phyloP scores from a whole-genome alignment of 495 filamentous ascomycete genomes.

The Penicillium macrosclerotiorum region DNA sequence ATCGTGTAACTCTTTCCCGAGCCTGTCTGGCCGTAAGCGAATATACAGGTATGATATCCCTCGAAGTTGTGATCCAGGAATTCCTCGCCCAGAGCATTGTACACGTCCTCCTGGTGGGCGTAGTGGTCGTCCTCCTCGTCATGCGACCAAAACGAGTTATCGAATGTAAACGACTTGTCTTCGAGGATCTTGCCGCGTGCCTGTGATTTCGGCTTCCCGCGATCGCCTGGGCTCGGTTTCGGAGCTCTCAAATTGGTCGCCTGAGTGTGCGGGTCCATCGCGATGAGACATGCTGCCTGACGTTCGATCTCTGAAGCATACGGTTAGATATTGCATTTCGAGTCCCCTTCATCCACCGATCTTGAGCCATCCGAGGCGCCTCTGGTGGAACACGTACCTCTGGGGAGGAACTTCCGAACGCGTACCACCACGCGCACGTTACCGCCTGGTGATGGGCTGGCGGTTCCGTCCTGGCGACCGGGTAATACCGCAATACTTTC shows the following conservation, averaged over 20 bases:
- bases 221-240: slow-evolving; percentile 60
- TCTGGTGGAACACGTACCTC: slow-evolving; percentile 63
- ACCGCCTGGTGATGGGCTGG: slow-evolving; percentile 55
- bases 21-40: slow-evolving; percentile 97
- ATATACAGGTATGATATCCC: slow-evolving; percentile 98
- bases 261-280: slow-evolving; percentile 84
- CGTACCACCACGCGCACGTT: slow-evolving; percentile 96
- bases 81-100: slow-evolving; percentile 91
- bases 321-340: background rate
- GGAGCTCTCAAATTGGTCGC: slow-evolving; percentile 67
- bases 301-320: slow-evolving; percentile 66
- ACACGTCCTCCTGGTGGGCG: slow-evolving; percentile 87
- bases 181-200: slow-evolving; percentile 72
- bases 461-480: slow-evolving; percentile 26
- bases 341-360: background rate
- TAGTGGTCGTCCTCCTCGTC: slow-evolving; percentile 70
- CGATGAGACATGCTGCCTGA: slow-evolving; percentile 77
- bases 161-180: slow-evolving; percentile 90
- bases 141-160: slow-evolving; percentile 98
- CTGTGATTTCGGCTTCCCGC: slow-evolving; percentile 64
- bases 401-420: slow-evolving; percentile 80
- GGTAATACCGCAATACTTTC: slow-evolving; percentile 56
- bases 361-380: background rate
- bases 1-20: slow-evolving; percentile 98
- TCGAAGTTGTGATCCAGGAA: slow-evolving; percentile 99